These are phyloP conservation scores for Colletotrichum sp. DNA, from an alignment of 2,329 filamentous ascomycete genomes.

Conservation along the genomic window DNA sequence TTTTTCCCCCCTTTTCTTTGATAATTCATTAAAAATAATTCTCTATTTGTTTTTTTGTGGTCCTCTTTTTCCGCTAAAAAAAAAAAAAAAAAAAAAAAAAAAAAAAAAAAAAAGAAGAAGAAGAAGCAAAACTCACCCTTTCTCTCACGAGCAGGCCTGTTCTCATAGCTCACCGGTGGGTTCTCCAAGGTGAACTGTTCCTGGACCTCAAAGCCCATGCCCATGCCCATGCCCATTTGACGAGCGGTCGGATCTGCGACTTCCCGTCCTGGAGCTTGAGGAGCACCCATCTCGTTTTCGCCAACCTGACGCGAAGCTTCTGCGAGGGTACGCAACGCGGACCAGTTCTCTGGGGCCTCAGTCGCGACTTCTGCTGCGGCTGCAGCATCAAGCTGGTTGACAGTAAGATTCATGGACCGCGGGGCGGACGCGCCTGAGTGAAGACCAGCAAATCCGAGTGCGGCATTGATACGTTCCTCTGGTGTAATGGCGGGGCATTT, in stretches of 20 bases:
- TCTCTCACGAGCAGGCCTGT: conserved; percentile 33
- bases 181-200: conserved; percentile 66
- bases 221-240: conserved; percentile 23
- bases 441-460: conserved; percentile 21
- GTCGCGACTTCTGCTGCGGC: conserved; percentile 15
- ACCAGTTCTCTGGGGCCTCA: conserved; percentile 65
- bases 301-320: conserved; percentile 84
- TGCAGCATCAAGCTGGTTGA: conserved; percentile 13
- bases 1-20: too few relatives aligned
- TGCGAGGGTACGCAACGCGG: conserved; percentile 83
- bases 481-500: conserved; percentile 82
- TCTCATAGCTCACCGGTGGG: conserved; percentile 55
- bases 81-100: too few relatives aligned
- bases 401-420: conserved; percentile 18
- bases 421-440: conserved; percentile 14
- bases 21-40: too few relatives aligned
- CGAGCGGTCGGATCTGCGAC: conserved; percentile 25
- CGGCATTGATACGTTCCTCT: conserved; percentile 76
- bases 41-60: too few relatives aligned
- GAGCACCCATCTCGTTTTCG: conserved; percentile 18
- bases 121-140: conserved; percentile 36
- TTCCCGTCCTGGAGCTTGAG: conserved; percentile 1
- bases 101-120: too few relatives aligned
- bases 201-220: conserved; percentile 54
- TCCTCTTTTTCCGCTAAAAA: too few relatives aligned